These are phyloP conservation scores for Cladophialophora chaetospira DNA, from an alignment of 2,329 filamentous ascomycete species.

Conservation along the genomic window DNA sequence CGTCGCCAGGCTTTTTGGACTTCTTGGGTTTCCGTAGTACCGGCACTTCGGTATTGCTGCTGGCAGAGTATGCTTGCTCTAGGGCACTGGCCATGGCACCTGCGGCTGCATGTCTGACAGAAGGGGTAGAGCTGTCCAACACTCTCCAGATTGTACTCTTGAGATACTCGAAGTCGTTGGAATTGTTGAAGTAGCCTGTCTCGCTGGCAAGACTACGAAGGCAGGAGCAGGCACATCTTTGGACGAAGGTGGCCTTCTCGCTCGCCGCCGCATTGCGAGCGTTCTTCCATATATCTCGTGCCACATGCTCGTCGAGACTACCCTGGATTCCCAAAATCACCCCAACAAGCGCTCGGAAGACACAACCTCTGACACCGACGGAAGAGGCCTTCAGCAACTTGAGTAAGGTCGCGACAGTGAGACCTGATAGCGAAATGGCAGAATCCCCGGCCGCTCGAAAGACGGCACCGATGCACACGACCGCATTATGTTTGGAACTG, in stretches of 20 bases:
- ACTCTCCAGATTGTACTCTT: constrained; percentile 82
- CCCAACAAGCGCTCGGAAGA: constrained; percentile 75
- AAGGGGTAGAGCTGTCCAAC: constrained; percentile 73
- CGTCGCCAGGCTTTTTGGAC: constrained; percentile 62
- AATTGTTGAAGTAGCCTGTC: constrained; percentile 83
- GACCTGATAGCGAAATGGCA: constrained; percentile 76
- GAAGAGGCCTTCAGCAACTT: constrained; percentile 82
- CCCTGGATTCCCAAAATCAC: constrained; percentile 72
- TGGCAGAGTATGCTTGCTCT: constrained; percentile 75
- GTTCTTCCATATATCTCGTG: constrained; percentile 93
- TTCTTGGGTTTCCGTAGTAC: constrained; percentile 73
- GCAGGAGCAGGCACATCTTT: constrained; percentile 76
- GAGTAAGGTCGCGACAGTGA: constrained; percentile 70
- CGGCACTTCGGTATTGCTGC: constrained; percentile 55
- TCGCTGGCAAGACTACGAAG: constrained; percentile 70
- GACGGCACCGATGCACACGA: constrained; percentile 81
- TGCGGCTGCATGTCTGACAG: constrained; percentile 81
- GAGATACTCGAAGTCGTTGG: constrained; percentile 85
- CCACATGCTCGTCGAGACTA: constrained; percentile 79
- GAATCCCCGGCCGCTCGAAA: constrained; percentile 94
- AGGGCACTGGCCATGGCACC: constrained; percentile 82
- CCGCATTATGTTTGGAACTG: constrained; percentile 81
- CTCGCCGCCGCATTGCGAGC: constrained; percentile 71
- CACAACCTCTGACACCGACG: constrained; percentile 76
- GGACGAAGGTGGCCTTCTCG: constrained; percentile 82